phyloP scores from a whole-genome alignment of 2,329 filamentous ascomycete species.

The Verticillium zaregamsianum region DNA sequence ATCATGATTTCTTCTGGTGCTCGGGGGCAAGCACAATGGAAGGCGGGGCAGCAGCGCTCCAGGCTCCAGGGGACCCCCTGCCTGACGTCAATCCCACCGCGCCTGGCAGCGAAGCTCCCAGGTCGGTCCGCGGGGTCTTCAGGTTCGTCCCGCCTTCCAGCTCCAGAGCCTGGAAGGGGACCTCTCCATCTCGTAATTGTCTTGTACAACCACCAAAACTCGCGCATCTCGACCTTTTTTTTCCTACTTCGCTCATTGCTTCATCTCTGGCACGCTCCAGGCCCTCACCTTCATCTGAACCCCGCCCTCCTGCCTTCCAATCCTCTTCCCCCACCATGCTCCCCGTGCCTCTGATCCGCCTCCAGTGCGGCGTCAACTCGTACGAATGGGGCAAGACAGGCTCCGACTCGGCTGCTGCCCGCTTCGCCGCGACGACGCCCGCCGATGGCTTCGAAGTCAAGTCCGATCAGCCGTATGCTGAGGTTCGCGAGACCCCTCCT shows the following conservation, averaged over 20 bases:
- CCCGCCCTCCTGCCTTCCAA: background rate
- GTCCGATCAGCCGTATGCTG: slow-evolving; percentile 87
- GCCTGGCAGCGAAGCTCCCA: background rate
- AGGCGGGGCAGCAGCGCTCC: background rate
- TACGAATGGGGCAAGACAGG: slow-evolving; percentile 99
- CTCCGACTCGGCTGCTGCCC: slow-evolving; percentile 79
- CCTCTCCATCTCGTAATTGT: background rate
- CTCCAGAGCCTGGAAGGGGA: background rate
- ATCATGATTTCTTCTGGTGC: background rate
- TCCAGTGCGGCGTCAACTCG: slow-evolving; percentile 92
- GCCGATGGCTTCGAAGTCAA: slow-evolving; percentile 71
- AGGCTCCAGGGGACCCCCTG: background rate
- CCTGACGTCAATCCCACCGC: background rate
- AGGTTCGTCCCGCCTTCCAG: background rate
- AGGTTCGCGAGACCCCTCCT: slow-evolving; percentile 43
- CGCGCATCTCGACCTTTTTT: background rate
- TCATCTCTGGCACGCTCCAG: background rate
- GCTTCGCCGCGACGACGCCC: slow-evolving; percentile 82
- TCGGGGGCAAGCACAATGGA: background rate
- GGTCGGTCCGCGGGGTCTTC: background rate
- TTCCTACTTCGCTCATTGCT: background rate
- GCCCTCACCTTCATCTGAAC: background rate
- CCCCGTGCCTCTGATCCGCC: slow-evolving; percentile 78
- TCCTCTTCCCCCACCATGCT: slow-evolving; percentile 29
- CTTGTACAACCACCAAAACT: background rate